phyloP scores from a whole-genome alignment of 768 basidiomycete genomes.

The Grammothele lineata region DNA sequence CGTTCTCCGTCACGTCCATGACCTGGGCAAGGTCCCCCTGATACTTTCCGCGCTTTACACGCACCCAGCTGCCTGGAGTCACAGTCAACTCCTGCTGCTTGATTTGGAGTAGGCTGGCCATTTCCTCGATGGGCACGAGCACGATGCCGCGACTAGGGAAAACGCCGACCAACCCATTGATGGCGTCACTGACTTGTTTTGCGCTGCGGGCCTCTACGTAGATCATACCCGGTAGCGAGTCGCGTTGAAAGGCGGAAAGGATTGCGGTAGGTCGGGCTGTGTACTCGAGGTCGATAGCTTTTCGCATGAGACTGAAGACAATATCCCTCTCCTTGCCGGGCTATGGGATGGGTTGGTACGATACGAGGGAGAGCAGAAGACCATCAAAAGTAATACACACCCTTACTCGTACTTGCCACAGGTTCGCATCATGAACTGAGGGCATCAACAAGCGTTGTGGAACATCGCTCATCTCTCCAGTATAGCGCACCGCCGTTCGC shows the following conservation, averaged over 20 bases:
- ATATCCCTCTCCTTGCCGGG: slow-evolving; percentile 90
- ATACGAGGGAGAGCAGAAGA: slow-evolving; percentile 4
- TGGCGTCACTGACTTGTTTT: slow-evolving; percentile 79
- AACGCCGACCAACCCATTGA: slow-evolving; percentile 88
- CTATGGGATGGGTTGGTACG: slow-evolving; percentile 40
- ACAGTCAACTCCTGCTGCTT: slow-evolving; percentile 91
- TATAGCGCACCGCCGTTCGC: slow-evolving; percentile 67
- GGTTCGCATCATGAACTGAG: slow-evolving; percentile 88
- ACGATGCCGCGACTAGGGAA: slow-evolving; percentile 78
- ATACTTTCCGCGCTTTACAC: slow-evolving; percentile 91
- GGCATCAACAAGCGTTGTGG: slow-evolving; percentile 96
- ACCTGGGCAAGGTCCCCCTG: slow-evolving; percentile 94
- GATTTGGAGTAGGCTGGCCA: slow-evolving; percentile 93
- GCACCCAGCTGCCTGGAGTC: slow-evolving; percentile 88
- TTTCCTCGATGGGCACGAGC: slow-evolving; percentile 94
- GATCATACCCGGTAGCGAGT: slow-evolving; percentile 92
- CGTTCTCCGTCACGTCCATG: slow-evolving; percentile 88
- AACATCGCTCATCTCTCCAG: slow-evolving; percentile 89
- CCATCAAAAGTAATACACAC: slow-evolving; percentile 34
- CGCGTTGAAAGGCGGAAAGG: slow-evolving; percentile 91
- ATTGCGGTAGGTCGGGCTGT: slow-evolving; percentile 78
- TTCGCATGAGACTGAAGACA: slow-evolving; percentile 92
- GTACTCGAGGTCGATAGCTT: slow-evolving; percentile 82
- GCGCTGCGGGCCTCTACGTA: slow-evolving; percentile 93
- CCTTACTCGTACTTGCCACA: slow-evolving; percentile 96